A percentile compares a stretch with the other conserved stretches of the same genome.
These are phyloP conservation scores for Cicer yamashitae DNA, from an alignment of 306 rosid genomes.

Conservation along the genomic window DNA sequence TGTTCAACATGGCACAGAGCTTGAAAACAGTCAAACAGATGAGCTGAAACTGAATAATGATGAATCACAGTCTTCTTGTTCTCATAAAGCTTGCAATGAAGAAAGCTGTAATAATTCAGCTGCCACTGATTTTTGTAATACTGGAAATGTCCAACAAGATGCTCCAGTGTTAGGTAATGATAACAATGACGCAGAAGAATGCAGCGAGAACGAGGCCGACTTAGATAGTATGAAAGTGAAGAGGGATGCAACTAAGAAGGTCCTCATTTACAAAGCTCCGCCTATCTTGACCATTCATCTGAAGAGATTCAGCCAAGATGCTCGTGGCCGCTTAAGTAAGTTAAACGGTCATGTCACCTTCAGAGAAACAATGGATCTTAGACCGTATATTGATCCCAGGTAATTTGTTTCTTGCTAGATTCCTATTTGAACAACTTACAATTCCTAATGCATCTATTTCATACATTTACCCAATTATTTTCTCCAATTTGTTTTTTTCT, in stretches of 20 bases:
- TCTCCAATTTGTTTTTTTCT: conserved; percentile 6
- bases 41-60: conserved; percentile 41
- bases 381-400: conserved; percentile 91
- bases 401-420: conserved; percentile 48
- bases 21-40: conserved; percentile 55
- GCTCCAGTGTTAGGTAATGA: conserved; percentile 44
- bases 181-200: conserved; percentile 46
- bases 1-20: conserved; percentile 41
- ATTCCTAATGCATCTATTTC: not conserved
- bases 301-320: conserved; percentile 94
- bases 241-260: conserved; percentile 89
- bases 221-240: conserved; percentile 64
- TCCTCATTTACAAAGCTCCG: conserved; percentile 77
- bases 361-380: conserved; percentile 76
- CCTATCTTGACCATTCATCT: conserved; percentile 86
- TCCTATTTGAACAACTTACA: conserved; percentile 26
- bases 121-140: conserved; percentile 45
- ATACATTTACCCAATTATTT: conserved; percentile 6
- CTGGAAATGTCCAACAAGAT: conserved; percentile 36
- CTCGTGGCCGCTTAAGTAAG: conserved; percentile 91
- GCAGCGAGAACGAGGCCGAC: conserved; percentile 54
- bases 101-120: conserved; percentile 53
- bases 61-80: conserved; percentile 52
- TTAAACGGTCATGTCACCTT: conserved; percentile 86
- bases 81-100: conserved; percentile 47